Percentiles rank a stretch among this genome's conserved stretches.
phyloP scores from a whole-genome alignment of 139 green algal genomes.

The Raphidocelis subcapitata region DNA sequence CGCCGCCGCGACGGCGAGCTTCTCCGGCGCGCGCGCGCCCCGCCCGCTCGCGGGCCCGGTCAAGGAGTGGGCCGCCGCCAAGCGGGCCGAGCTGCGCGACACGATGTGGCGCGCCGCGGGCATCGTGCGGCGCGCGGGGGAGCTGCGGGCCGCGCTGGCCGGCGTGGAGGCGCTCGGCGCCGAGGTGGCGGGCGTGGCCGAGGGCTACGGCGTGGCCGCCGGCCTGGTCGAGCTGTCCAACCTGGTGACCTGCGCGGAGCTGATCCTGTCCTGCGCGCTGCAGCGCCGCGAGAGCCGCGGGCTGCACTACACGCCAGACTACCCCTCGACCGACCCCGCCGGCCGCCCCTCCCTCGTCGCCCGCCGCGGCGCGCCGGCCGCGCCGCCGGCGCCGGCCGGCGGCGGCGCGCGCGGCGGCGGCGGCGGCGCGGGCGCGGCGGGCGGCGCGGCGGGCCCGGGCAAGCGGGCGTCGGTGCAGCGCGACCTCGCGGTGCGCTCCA shows the following conservation, averaged over 20 bases:
- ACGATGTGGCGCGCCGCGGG: slow-evolving; percentile 90
- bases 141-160: slow-evolving; percentile 58
- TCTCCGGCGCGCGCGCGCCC: slow-evolving; percentile 22
- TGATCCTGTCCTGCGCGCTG: slow-evolving; percentile 81
- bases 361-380: too few species aligned
- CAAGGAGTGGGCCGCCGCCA: slow-evolving; percentile 23
- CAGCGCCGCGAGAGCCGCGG: slow-evolving; percentile 83
- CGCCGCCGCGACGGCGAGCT: slow-evolving; percentile 44
- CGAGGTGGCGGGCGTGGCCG: slow-evolving; percentile 58
- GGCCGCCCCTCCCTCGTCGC: too few species aligned
- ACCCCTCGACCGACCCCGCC: slow-evolving; percentile 31
- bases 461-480: too few species aligned
- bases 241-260: slow-evolving; percentile 80
- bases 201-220: slow-evolving; percentile 51
- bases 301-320: slow-evolving; percentile 80
- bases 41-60: slow-evolving; percentile 4
- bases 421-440: too few species aligned
- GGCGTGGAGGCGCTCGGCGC: slow-evolving; percentile 50
- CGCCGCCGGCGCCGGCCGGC: too few species aligned
- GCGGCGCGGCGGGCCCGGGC: too few species aligned
- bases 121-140: slow-evolving; percentile 79
- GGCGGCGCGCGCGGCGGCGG: too few species aligned
- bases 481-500: too few species aligned
- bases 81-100: slow-evolving; percentile 59
- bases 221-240: slow-evolving; percentile 88